Evolutionary conservation across 306 rosid genomes (phyloP).

Genomic region (Carpinus fangiana): DNA sequence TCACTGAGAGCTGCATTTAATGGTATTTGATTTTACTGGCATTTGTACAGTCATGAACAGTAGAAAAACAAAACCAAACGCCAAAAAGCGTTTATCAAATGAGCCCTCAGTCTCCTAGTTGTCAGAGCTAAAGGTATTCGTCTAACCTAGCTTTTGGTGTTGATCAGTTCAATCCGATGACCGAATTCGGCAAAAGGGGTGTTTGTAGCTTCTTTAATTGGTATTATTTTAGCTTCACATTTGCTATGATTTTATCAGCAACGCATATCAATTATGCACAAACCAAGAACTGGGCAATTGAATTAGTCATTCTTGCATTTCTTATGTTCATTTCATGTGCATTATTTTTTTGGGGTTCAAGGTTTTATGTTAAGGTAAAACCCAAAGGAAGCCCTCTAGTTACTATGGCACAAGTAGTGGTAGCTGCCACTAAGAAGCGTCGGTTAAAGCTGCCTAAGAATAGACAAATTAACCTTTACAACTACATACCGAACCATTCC

Average conservation of each 20-base stretch:
- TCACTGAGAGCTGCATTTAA: too few species aligned
- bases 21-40: too few species aligned
- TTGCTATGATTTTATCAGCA: not conserved
- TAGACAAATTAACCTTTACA: not conserved
- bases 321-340: not conserved
- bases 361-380: not conserved
- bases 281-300: not conserved
- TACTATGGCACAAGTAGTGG: not conserved
- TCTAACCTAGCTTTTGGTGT: not conserved
- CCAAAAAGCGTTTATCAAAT: too few species aligned
- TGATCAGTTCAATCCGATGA: constrained; percentile 1
- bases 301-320: not conserved
- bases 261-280: not conserved
- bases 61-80: too few species aligned
- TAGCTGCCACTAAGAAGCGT: not conserved
- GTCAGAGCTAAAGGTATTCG: not conserved
- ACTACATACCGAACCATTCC: not conserved
- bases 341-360: not conserved
- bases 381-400: not conserved
- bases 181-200: not conserved
- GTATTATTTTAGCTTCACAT: not conserved
- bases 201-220: not conserved
- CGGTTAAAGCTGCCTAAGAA: not conserved
- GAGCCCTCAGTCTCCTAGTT: not conserved
- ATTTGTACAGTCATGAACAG: too few species aligned